Evolutionary conservation across 176 grass and related monocot genomes (phyloP).

Genomic region (Eleusine indica): DNA sequence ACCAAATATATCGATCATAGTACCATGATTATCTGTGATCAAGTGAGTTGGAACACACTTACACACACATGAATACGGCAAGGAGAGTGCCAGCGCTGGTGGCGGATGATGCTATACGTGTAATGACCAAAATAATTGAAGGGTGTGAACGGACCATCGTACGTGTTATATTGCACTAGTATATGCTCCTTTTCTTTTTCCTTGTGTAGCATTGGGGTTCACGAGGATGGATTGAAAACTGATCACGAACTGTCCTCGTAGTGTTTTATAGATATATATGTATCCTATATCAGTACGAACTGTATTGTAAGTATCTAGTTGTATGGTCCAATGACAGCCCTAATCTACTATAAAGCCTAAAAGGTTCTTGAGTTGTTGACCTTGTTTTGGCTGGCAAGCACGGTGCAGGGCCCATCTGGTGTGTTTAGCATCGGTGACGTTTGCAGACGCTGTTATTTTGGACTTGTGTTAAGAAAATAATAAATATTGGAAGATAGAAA

Average conservation of each 20-base stretch:
- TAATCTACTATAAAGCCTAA: neutral
- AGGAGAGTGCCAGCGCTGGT: too few species aligned
- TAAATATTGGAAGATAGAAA: neutral
- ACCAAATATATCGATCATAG: neutral
- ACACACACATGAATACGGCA: too few species aligned
- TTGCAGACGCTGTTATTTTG: too few species aligned
- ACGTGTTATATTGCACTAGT: too few species aligned
- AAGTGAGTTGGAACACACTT: too few species aligned
- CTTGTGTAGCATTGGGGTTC: neutral
- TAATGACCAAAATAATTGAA: too few species aligned
- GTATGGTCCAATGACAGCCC: constrained; percentile 32
- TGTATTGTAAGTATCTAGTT: neutral
- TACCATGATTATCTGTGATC: neutral
- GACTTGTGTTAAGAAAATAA: too few species aligned
- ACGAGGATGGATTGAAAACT: constrained; percentile 6
- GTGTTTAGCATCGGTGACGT: neutral
- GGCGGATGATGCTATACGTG: too few species aligned
- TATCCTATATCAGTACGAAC: constrained; percentile 2
- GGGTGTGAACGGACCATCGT: too few species aligned
- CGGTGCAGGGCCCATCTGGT: constrained; percentile 4
- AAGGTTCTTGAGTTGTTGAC: neutral
- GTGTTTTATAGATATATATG: neutral
- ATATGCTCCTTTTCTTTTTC: too few species aligned
- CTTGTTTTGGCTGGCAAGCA: neutral
- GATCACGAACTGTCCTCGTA: constrained; percentile 24